Conservation (phyloP, 768 basidiomycete species). For the Psilocybe sp. region DNA sequence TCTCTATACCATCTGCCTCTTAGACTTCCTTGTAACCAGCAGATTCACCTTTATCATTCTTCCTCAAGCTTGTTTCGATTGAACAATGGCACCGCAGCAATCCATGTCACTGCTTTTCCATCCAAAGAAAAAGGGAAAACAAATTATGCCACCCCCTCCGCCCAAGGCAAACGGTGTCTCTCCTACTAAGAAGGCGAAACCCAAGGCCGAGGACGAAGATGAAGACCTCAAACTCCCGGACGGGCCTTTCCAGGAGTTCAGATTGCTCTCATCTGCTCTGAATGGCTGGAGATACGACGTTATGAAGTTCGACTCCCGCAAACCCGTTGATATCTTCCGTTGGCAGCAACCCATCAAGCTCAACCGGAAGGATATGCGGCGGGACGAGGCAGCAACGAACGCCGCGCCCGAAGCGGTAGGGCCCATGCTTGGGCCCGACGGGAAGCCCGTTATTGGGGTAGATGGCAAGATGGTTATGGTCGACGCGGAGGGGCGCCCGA, state of each 20-base stretch:
- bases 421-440: slow-evolving; percentile 80
- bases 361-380: slow-evolving; percentile 79
- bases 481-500: slow-evolving; percentile 73
- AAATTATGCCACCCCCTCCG: slow-evolving; percentile 31
- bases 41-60: neutral
- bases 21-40: too few species aligned
- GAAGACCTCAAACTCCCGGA: slow-evolving; percentile 63
- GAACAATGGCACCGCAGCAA: slow-evolving; percentile 41
- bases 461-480: slow-evolving; percentile 83
- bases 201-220: slow-evolving; percentile 31
- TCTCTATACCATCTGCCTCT: too few species aligned
- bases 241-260: slow-evolving; percentile 71
- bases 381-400: slow-evolving; percentile 36
- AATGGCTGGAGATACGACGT: slow-evolving; percentile 92
- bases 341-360: slow-evolving; percentile 81
- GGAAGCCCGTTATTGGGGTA: slow-evolving; percentile 75
- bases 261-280: slow-evolving; percentile 73
- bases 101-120: slow-evolving; percentile 56
- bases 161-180: slow-evolving; percentile 36
- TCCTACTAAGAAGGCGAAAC: slow-evolving; percentile 36
- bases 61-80: neutral
- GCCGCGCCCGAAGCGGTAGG: slow-evolving; percentile 51
- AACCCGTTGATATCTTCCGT: slow-evolving; percentile 61
- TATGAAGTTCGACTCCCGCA: slow-evolving; percentile 85
- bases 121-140: slow-evolving; percentile 57